Base-by-base conservation (phyloP, 345 rosid genomes). In the Populus euphratica region DNA sequence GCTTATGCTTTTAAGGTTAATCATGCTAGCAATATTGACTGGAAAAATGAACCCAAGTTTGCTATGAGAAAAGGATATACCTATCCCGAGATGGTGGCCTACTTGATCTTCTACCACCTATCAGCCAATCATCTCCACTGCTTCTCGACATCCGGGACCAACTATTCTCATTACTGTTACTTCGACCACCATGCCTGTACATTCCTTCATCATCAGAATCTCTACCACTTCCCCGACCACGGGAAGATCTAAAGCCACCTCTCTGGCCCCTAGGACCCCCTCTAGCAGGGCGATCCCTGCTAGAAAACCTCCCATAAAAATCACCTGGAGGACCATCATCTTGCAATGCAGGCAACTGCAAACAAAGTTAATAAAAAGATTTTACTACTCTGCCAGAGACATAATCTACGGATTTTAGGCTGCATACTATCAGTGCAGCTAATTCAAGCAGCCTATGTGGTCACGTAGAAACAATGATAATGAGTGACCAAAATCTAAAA, bases 251-350 rank as follows among this genome's bases (percentile, higher is more conserved):
- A 61, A 76, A 85, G 8, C 61, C 70, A 69, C 91, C 86, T 27
- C 79, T 70, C 68, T 69, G 72, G 50, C 78, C 86, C 80, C 87
- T 85, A 4, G 78, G 61, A 80, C 86, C 83, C 17, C 90, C 92
- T 67, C 94, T 88, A 39, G 93, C 75, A 80, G 81, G 68, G 63
- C 93, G 78, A 70, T 92, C 98, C 88, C 94, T 85, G 78, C 84
- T 78, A 70, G 94, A 90, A 85, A 92, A 95, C 86, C 86, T 86
- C 10, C 99, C 98, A 72, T 93, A 93, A 85, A 78, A 87, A 82
- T 92, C 98, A 77, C 89, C 83, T 10, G 94, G 65, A 6, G 97
- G 98, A 36, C 96, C 97, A 81, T 93, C 97, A 79, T 95, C 99
- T 88, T 95, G 97, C 82, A 95, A 85, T 20, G 93, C 86, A 68